Evolutionary conservation across 2,329 filamentous ascomycete genomes (phyloP), one percentile per base, ranked within the genome.

Genomic region (Scedosporium minutisporum): DNA sequence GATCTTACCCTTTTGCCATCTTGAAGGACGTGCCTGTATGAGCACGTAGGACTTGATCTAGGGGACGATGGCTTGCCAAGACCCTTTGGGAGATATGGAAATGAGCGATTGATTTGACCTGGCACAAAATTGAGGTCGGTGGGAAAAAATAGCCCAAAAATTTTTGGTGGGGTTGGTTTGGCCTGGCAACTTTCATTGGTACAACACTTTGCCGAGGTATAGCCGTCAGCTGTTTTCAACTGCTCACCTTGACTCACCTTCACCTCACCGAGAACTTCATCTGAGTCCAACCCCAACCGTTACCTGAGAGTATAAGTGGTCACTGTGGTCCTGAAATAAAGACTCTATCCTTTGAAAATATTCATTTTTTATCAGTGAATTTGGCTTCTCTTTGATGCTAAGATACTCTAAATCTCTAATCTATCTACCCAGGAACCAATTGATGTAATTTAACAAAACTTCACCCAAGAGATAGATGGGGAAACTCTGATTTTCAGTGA

Each of bases 161-260:
- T 38, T 61, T 61, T 61, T 61, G 25, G 58, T 60, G 58, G 42
- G 59, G 59, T 61, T 51, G 59, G 59, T 25, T 29, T n/a, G 29
- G 29, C 25, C 44, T 21, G 21, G 42, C 33, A 18, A 25, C 42
- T 18, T 21, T 48, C 41, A 60, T 41, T 14, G 58, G 41, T 12
- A n/a, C 12, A 21, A 9, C n/a, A 27, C 1, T 38, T 51, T 61
- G 59, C 59, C 59, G 59, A 38, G 4, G 14, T 33, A 41, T 33
- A 61, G 41, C 59, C 59, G 16, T 16, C 51, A 23, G 12, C 6
- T 27, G 16, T 14, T 23, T 7, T 48, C n/a, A 48, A 6, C 44
- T 38, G 33, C 33, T 38, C 33, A 38, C 33, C 10, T 38, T 14
- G 12, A 16, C 12, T 38, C 29, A 38, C 29, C 29, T 38, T 38